Evolutionary conservation across 345 rosid genomes (phyloP).

Genomic region (Eucalyptus viminalis): DNA sequence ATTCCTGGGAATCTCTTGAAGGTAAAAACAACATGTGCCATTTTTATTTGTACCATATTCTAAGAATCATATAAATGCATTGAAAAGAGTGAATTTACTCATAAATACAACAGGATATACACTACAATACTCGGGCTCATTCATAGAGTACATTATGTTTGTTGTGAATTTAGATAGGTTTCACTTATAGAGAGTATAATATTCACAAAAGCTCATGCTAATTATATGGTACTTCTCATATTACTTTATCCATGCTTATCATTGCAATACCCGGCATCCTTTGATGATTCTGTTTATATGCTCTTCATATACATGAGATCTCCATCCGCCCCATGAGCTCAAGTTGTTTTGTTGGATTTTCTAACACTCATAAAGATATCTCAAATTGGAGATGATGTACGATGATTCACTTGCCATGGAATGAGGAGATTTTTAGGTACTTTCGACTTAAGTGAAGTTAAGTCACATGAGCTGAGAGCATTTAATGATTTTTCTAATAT

Average conservation of each 20-base stretch:
- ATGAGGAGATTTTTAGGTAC: not conserved
- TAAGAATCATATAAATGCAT: not conserved
- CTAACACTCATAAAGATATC: not conserved
- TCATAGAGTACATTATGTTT: not conserved
- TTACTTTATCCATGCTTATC: not conserved
- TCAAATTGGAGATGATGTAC: not conserved
- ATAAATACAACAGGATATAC: not conserved
- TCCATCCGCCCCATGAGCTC: not conserved
- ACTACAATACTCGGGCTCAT: not conserved
- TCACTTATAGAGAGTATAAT: no score
- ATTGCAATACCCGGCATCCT: accelerated
- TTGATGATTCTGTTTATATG: not conserved
- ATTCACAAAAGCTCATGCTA: no score
- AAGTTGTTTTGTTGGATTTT: not conserved
- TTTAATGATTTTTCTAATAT: not conserved
- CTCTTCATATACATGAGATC: no score
- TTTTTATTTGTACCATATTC: not conserved
- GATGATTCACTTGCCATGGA: not conserved
- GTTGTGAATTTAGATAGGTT: no score
- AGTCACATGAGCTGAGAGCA: not conserved
- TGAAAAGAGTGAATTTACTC: not conserved
- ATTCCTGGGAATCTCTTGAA: not conserved
- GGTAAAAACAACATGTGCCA: not conserved
- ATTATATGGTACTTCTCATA: not conserved
- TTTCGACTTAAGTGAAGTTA: not conserved